A percentile compares a stretch with the other conserved stretches of the same genome.
Evolutionary conservation across 371 early-diverging fungal species (phyloP).

Genomic region (Mucor lusitanicus): DNA sequence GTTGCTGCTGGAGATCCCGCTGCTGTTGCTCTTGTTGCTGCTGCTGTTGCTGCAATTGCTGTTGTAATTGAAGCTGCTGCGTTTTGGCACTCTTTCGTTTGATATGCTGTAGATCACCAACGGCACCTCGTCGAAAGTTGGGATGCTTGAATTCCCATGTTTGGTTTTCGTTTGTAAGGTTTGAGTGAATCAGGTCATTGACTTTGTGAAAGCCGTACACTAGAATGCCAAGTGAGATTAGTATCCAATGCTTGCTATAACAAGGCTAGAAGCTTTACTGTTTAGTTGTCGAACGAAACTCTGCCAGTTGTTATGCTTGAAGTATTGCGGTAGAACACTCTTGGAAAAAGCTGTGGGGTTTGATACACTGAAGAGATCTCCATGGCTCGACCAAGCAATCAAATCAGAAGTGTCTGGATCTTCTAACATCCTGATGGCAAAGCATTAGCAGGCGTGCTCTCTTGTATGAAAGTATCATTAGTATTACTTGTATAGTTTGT

Average conservation of each 20-base stretch:
- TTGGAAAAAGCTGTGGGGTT: conserved; percentile 62
- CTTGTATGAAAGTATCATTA: background rate
- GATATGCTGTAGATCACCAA: conserved; percentile 59
- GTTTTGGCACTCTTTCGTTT: conserved; percentile 64
- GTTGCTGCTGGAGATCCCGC: conserved; percentile 2
- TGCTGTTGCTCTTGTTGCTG: background rate
- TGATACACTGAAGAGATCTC: conserved; percentile 65
- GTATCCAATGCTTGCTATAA: background rate
- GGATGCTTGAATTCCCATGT: conserved; percentile 77
- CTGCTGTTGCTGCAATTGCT: conserved; percentile 13
- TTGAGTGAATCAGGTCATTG: conserved; percentile 66
- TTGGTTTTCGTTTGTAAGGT: conserved; percentile 57
- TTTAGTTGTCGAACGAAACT: conserved; percentile 89
- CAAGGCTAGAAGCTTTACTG: conserved; percentile 32
- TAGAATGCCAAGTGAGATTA: conserved; percentile 5
- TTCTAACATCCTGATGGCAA: conserved; percentile 56
- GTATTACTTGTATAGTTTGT: conserved; percentile 65
- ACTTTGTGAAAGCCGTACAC: conserved; percentile 65
- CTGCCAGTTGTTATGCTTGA: conserved; percentile 87
- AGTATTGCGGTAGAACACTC: conserved; percentile 70
- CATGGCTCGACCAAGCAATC: conserved; percentile 64
- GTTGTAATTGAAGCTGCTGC: conserved; percentile 16
- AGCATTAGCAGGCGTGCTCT: background rate
- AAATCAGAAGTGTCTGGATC: conserved; percentile 57
- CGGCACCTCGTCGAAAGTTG: conserved; percentile 61